A percentile compares a stretch with the other conserved stretches of the same genome.
These are phyloP conservation scores for Linnemannia exigua DNA, from an alignment of 192 early-diverging fungal species.

Conservation along the genomic window DNA sequence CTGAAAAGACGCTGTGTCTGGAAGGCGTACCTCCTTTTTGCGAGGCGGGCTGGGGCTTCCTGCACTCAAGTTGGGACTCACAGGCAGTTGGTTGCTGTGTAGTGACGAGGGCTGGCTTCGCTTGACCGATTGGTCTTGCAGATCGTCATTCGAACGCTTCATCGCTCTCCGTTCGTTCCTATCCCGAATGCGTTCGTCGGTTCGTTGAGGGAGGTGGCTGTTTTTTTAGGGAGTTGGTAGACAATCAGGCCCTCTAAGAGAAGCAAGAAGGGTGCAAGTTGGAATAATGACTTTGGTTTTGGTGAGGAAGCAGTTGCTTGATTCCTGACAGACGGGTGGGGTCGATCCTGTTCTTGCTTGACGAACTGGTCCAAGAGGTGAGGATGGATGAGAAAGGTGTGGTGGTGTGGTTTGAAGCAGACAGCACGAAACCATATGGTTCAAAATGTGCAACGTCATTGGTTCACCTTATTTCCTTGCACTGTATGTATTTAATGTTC, in stretches of 20 bases:
- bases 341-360: conserved; percentile 6
- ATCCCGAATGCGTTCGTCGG: neutral
- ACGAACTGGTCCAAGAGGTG: neutral
- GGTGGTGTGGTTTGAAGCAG: neutral
- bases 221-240: neutral
- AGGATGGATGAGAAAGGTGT: neutral
- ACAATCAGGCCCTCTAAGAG: neutral
- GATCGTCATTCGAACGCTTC: conserved; percentile 39
- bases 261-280: neutral
- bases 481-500: neutral
- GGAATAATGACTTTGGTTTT: neutral
- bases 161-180: conserved; percentile 7
- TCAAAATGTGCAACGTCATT: conserved; percentile 1
- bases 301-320: neutral
- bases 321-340: neutral
- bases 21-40: conserved; percentile 45
- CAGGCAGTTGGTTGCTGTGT: conserved; percentile 40
- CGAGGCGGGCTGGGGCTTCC: conserved; percentile 51
- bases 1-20: neutral
- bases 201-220: neutral
- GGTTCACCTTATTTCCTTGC: neutral
- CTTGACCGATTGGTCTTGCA: conserved; percentile 28
- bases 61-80: conserved; percentile 52
- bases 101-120: conserved; percentile 20
- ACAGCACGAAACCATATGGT: neutral